Conservation (phyloP, 2,329 filamentous ascomycete species). For the Ambrosiella beaveri region DNA sequence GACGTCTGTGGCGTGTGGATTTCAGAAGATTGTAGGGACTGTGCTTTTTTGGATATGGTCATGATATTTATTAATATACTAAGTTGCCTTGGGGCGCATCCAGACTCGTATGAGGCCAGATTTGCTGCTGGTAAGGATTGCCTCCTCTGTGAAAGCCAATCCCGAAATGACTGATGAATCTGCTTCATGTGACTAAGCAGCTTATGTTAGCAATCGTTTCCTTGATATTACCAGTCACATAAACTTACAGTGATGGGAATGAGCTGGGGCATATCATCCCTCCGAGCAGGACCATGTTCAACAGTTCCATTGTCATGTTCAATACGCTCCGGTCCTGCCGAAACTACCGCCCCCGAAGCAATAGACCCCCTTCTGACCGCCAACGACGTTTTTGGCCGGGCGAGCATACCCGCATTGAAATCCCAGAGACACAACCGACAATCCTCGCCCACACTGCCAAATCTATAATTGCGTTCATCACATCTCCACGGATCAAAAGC, state of each 20-base stretch:
- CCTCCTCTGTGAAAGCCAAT: conserved; percentile 62
- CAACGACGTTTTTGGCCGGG: conserved; percentile 65
- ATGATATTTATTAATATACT: not conserved
- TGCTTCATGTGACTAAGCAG: conserved; percentile 26
- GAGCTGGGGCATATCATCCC: conserved; percentile 7
- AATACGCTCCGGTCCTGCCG: not conserved
- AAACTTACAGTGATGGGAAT: conserved; percentile 17
- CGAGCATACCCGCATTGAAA: conserved; percentile 92
- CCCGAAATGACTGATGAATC: conserved; percentile 7
- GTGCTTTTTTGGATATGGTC: not conserved
- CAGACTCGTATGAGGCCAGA: conserved; percentile 65
- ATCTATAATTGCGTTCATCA: conserved; percentile 86
- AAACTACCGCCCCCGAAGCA: conserved; percentile 23
- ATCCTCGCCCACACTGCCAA: conserved; percentile 91
- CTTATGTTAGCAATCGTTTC: conserved; percentile 32
- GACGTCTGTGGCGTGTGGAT: not conserved
- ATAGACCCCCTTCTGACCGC: conserved; percentile 35
- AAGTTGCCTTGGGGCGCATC: conserved; percentile 37
- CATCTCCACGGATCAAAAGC: conserved; percentile 96
- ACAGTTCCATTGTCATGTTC: conserved; percentile 12
- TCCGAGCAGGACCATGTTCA: conserved; percentile 8
- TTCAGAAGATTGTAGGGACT: not conserved
- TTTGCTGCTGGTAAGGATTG: conserved; percentile 82
- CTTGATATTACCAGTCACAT: not conserved
- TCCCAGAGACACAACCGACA: conserved; percentile 86